These are phyloP conservation scores for Pleurotus ostreatus DNA, from an alignment of 768 basidiomycete genomes.

Conservation along the genomic window DNA sequence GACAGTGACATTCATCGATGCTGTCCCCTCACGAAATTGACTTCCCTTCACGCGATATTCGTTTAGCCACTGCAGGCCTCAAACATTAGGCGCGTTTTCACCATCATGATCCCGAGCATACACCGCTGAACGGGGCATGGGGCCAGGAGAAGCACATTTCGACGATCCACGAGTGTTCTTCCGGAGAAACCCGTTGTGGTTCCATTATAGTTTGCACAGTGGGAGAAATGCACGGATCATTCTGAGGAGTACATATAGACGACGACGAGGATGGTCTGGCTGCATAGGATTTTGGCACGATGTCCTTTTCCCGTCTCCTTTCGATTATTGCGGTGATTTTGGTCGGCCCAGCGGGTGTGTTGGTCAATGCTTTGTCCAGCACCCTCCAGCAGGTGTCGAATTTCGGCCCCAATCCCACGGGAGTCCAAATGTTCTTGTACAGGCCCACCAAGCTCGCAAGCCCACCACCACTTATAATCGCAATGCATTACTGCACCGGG, in stretches of 20 bases:
- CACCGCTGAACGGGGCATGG: background rate
- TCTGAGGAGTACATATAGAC: background rate
- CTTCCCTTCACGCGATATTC: too few species aligned
- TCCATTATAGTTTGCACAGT: background rate
- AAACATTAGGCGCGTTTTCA: too few species aligned
- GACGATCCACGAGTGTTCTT: too few species aligned
- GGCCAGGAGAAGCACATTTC: background rate
- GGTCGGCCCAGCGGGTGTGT: conserved; percentile 12
- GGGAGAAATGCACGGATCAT: conserved; percentile 5
- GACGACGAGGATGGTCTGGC: background rate
- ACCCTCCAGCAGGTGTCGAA: conserved; percentile 36
- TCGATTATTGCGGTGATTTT: conserved; percentile 11
- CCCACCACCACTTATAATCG: conserved; percentile 45
- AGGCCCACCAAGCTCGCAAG: conserved; percentile 31
- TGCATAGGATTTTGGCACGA: background rate
- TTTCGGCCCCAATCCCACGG: conserved; percentile 51
- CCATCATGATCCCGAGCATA: background rate
- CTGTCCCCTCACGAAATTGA: too few species aligned
- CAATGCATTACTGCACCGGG: conserved; percentile 50
- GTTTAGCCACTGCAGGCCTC: too few species aligned
- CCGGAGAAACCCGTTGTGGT: too few species aligned
- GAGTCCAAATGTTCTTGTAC: conserved; percentile 45
- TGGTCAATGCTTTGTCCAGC: conserved; percentile 23
- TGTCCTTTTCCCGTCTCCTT: background rate
- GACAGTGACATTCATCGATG: too few species aligned